Conservation (phyloP, 495 filamentous ascomycete genomes). For the Penicillium daleae region DNA sequence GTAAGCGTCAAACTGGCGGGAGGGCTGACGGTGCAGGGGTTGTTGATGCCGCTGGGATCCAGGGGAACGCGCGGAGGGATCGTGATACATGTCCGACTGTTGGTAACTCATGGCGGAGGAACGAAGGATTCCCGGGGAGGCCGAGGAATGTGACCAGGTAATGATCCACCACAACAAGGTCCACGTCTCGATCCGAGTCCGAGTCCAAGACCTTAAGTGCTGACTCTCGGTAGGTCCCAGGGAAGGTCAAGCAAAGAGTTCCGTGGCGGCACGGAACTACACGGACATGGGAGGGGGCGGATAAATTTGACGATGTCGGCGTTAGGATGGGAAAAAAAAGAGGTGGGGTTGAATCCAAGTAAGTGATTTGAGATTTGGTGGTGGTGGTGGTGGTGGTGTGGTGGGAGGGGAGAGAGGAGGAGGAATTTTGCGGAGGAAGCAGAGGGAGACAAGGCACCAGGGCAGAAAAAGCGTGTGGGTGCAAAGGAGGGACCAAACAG, state of each 20-base stretch:
- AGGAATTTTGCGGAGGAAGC: constrained; percentile 9
- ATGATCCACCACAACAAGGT: constrained; percentile 48
- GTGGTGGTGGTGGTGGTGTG: background rate
- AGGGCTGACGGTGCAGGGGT: constrained; percentile 68
- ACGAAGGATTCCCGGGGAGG: constrained; percentile 36
- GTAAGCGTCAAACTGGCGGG: constrained; percentile 70
- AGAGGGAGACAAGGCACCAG: constrained; percentile 11
- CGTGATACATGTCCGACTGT: constrained; percentile 67
- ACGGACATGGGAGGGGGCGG: constrained; percentile 20
- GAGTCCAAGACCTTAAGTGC: background rate
- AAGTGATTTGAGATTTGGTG: background rate
- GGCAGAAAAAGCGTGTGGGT: constrained; percentile 10
- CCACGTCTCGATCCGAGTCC: constrained; percentile 25
- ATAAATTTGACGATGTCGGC: background rate
- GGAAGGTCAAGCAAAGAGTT: constrained; percentile 10
- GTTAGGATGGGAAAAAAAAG: background rate
- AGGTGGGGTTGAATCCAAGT: too few relatives aligned
- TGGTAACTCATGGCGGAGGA: constrained; percentile 57
- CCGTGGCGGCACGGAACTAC: constrained; percentile 25
- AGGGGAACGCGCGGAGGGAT: constrained; percentile 61
- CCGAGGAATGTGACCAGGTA: constrained; percentile 47
- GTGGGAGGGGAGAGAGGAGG: constrained; percentile 2
- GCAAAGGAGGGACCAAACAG: constrained; percentile 12
- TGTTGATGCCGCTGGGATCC: constrained; percentile 65
- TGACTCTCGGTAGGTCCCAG: background rate